Evolutionary conservation across 2,329 filamentous ascomycete species (phyloP), one percentile per base, ranked within the genome.

Genomic region (Neofusicoccum ribis): DNA sequence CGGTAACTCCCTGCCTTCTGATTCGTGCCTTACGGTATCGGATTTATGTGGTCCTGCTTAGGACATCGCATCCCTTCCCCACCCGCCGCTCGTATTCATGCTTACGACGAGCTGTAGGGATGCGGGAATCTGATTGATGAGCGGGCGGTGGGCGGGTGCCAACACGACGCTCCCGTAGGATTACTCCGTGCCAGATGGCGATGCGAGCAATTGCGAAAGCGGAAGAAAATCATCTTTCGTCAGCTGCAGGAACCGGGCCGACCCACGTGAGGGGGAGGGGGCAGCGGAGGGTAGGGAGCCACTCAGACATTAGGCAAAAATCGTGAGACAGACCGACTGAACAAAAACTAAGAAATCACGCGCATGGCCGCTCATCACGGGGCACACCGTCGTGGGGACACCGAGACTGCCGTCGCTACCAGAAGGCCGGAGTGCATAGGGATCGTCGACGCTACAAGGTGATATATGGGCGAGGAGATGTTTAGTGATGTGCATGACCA

Each of bases 231-330:
- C 27, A 31, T 31, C 27, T 31, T 5, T 52, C 50, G n/a, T 17
- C 50, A 52, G 50, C 50, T 52, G 50, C 50, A 52, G 50, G 50
- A 52, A 52, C 50, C 50, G 50, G 50, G 31, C 50, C 50, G 50
- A 52, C 50, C 50, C 50, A 17, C 31, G 50, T 31, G 27, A 31
- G 27, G 27, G 27, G 27, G 7, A 31, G 27, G 27, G 27, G 27
- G 27, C 5, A 31, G 27, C 3, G 27, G 27, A 23, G 23, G 27
- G 17, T 2, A 23, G 34, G 15, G 50, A 52, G 34, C 50, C 50
- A 37, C 50, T 52, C 50, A 52, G 31, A 9, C 15, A 52, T 52
- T 52, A 37, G 50, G 15, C 50, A 52, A 52, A 52, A 52, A 39
- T 17, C 20, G 14, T 15, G 14, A 39, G 14, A 39, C 9, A 39